Evolutionary conservation across 306 rosid genomes (phyloP), one percentile per base, ranked within the genome.

Genomic region (Inga oerstediana): DNA sequence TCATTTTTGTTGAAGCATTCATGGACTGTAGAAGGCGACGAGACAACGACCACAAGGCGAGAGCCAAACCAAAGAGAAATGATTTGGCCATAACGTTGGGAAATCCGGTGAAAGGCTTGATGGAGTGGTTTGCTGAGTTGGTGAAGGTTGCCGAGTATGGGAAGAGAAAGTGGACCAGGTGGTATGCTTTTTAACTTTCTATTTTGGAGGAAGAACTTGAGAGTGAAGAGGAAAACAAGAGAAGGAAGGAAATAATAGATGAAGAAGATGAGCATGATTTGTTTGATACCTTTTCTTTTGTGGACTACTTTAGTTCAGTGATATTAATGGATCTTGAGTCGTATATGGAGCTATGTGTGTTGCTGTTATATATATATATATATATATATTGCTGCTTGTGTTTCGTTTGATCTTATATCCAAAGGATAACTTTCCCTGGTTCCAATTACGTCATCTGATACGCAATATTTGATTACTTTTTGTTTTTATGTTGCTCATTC

Each of bases 1-100:
- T 92, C 94, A 76, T 91, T 89, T 44, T 79, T 91, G 56, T 92
- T 85, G 83, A 92, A 92, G 76, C 94, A 89, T 58, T 92, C 94
- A 43, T 88, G 88, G 15, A 59, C 88, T 11, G 79, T 74, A 0
- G 80, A 1, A 0, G 83, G 78, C 0, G 97, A 88, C 0, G 94
- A 88, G 2, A 92, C 86, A 2, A 92, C 80, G 1, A 91, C 87
- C 0, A 83, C 89, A 14, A 78, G 61, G 79, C 72, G 67, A 78
- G 83, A 45, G 7, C 88, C 88, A 22, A 85, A 85, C 78, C 81
- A 10, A 1, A 85, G 78, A 8, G 88, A 85, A 8, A 81, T 54
- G 30, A 74, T 10, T 35, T 81, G 83, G 35, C 94, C 93, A n/a
- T 92, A 74, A 8, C 76, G 86, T 37, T 79, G 76, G 0, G 94